A percentile compares a stretch with the other conserved stretches of the same genome.
These are phyloP conservation scores for Terfezia claveryi DNA, from an alignment of 495 filamentous ascomycete genomes.

Conservation along the genomic window DNA sequence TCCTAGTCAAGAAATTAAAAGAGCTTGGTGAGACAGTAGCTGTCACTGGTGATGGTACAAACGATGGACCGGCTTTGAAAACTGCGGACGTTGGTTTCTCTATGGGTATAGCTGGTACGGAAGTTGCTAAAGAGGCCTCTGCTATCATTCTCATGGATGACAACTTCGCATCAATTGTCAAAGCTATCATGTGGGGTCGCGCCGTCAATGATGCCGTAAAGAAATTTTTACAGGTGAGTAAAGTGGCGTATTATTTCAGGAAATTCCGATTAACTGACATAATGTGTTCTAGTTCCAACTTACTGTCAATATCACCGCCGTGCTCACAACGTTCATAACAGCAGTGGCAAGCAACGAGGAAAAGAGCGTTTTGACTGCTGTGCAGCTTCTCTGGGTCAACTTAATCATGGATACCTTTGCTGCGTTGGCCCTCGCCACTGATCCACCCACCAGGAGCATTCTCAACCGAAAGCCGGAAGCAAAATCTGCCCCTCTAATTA, in stretches of 20 bases:
- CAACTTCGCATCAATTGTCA: slow-evolving; percentile 77
- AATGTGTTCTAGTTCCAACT: slow-evolving; percentile 49
- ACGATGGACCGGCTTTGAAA: slow-evolving; percentile 74
- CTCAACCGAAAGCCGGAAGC: slow-evolving; percentile 55
- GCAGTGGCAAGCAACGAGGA: slow-evolving; percentile 43
- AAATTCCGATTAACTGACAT: slow-evolving; percentile 1
- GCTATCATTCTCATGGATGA: slow-evolving; percentile 87
- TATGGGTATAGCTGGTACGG: slow-evolving; percentile 79
- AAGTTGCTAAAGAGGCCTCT: slow-evolving; percentile 85
- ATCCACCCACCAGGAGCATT: slow-evolving; percentile 47
- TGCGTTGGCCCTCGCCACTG: slow-evolving; percentile 75
- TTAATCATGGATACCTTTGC: slow-evolving; percentile 93
- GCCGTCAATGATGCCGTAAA: slow-evolving; percentile 75
- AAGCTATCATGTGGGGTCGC: slow-evolving; percentile 70
- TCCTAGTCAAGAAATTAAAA: slow-evolving; percentile 57
- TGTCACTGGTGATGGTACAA: slow-evolving; percentile 83
- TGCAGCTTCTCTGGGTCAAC: slow-evolving; percentile 81
- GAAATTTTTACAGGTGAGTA: slow-evolving; percentile 59
- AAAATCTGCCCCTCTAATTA: slow-evolving; percentile 57
- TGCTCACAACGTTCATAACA: slow-evolving; percentile 63
- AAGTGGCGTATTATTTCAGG: neutral
- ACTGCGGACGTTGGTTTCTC: slow-evolving; percentile 78
- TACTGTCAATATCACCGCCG: slow-evolving; percentile 77
- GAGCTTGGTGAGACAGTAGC: slow-evolving; percentile 76
- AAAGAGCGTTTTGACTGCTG: slow-evolving; percentile 56